phyloP scores from a whole-genome alignment of 768 basidiomycete genomes.

The Pleurotus eryngii region DNA sequence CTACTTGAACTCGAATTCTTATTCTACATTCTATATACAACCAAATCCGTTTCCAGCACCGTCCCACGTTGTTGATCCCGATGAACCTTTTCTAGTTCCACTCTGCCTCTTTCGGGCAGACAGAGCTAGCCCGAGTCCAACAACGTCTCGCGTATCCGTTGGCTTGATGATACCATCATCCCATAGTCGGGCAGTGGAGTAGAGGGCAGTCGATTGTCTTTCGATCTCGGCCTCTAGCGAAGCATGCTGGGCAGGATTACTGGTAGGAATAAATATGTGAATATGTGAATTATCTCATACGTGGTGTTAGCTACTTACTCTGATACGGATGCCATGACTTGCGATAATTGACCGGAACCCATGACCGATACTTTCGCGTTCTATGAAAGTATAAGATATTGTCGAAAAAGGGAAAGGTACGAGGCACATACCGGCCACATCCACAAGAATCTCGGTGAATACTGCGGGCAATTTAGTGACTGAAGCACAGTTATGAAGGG shows the following conservation, averaged over 20 bases:
- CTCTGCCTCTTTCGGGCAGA: slow-evolving; percentile 44
- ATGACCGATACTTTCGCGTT: slow-evolving; percentile 94
- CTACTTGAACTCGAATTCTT: background rate
- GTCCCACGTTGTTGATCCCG: slow-evolving; percentile 62
- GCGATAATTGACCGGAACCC: slow-evolving; percentile 90
- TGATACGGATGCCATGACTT: slow-evolving; percentile 89
- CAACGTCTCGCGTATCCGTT: slow-evolving; percentile 81
- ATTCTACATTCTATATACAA: slow-evolving; percentile 79
- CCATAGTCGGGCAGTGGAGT: slow-evolving; percentile 92
- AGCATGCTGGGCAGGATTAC: slow-evolving; percentile 77
- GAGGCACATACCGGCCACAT: slow-evolving; percentile 88
- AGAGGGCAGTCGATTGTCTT: slow-evolving; percentile 80
- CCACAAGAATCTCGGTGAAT: slow-evolving; percentile 93
- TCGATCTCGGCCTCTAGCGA: slow-evolving; percentile 82
- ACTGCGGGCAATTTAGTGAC: slow-evolving; percentile 39
- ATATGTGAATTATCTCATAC: background rate
- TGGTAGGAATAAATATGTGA: slow-evolving; percentile 21
- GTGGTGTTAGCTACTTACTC: slow-evolving; percentile 43
- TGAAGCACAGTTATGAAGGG: background rate
- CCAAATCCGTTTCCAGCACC: slow-evolving; percentile 74
- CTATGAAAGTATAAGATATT: slow-evolving; percentile 30
- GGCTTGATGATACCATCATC: slow-evolving; percentile 92
- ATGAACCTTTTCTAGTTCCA: slow-evolving; percentile 8
- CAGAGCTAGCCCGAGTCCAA: slow-evolving; percentile 87
- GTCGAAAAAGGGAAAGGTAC: background rate